A percentile compares a stretch with the other conserved stretches of the same genome.
Evolutionary conservation across 129 eudicot species (phyloP).

Genomic region (Tagetes erecta): DNA sequence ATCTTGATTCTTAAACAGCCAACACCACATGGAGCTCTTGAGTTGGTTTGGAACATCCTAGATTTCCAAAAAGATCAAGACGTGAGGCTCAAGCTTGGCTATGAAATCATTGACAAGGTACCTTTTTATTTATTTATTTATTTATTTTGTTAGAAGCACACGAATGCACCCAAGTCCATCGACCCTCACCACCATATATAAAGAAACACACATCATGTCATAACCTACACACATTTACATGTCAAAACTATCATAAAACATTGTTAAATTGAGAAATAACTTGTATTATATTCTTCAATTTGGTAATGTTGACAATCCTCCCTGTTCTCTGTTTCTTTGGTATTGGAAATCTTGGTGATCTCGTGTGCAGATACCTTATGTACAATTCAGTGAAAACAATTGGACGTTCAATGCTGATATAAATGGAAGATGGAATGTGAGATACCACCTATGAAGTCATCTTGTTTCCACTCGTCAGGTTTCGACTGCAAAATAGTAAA

Average conservation of each 20-base stretch:
- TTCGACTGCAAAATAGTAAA: not conserved
- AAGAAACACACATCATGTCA: not conserved
- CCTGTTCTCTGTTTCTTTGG: not conserved
- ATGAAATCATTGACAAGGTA: slow-evolving; percentile 79
- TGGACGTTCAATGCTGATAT: slow-evolving; percentile 81
- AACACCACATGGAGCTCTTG: slow-evolving; percentile 68
- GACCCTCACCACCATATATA: not conserved
- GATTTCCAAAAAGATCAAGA: slow-evolving; percentile 84
- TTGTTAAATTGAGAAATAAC: not conserved
- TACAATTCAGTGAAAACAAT: slow-evolving; percentile 87
- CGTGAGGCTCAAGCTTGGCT: slow-evolving; percentile 79
- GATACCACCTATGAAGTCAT: slow-evolving; percentile 65
- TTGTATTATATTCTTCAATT: not conserved
- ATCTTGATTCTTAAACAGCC: slow-evolving; percentile 38
- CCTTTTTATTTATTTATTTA: not conserved
- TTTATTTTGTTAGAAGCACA: no score
- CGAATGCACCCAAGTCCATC: no score
- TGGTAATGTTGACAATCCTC: not conserved
- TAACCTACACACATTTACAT: not conserved
- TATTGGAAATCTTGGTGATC: not conserved
- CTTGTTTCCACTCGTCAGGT: slow-evolving; percentile 23
- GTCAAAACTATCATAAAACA: not conserved
- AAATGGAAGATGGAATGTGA: slow-evolving; percentile 78
- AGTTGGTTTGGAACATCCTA: slow-evolving; percentile 67
- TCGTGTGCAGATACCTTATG: slow-evolving; percentile 64